A percentile compares a stretch with the other conserved stretches of the same genome.
phyloP scores from a whole-genome alignment of 495 filamentous ascomycete species.

The Hypoxylon perforatum region DNA sequence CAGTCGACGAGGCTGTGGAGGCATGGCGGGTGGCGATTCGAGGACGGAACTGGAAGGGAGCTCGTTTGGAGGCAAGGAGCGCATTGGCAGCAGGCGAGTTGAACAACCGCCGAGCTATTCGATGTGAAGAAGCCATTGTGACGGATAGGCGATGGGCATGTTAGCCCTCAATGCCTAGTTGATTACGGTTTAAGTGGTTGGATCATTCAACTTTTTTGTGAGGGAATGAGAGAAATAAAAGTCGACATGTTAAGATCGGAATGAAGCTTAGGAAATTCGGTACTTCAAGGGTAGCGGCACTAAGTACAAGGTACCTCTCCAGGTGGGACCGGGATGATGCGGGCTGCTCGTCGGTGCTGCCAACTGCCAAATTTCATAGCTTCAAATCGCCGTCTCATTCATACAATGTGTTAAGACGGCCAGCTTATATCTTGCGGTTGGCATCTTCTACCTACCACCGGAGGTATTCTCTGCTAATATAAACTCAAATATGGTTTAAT shows the following conservation, averaged over 20 bases:
- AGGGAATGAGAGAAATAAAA: constrained; percentile 18
- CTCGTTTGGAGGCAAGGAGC: constrained; percentile 35
- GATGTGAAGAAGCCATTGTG: constrained; percentile 52
- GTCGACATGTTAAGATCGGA: background rate
- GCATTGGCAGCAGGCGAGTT: constrained; percentile 43
- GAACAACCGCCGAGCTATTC: constrained; percentile 48
- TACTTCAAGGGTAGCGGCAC: background rate
- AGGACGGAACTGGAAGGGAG: constrained; percentile 30
- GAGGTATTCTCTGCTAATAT: background rate
- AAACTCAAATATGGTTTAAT: background rate
- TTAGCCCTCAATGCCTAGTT: constrained; percentile 54
- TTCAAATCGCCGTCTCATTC: background rate
- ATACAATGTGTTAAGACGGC: background rate
- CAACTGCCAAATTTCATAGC: background rate
- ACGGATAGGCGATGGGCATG: constrained; percentile 42
- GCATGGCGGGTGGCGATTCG: constrained; percentile 45
- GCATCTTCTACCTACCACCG: too few species aligned
- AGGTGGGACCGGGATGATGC: background rate
- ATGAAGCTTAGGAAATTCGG: background rate
- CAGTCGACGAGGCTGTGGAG: constrained; percentile 52
- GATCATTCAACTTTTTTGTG: constrained; percentile 2
- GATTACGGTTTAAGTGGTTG: constrained; percentile 13
- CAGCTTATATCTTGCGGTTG: too few species aligned
- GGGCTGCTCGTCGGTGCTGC: background rate
- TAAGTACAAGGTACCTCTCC: background rate